Evolutionary conservation across 1,284 basidiomycete genomes (phyloP), one percentile per base, ranked within the genome.

Genomic region (Xerocomus nothofagi): DNA sequence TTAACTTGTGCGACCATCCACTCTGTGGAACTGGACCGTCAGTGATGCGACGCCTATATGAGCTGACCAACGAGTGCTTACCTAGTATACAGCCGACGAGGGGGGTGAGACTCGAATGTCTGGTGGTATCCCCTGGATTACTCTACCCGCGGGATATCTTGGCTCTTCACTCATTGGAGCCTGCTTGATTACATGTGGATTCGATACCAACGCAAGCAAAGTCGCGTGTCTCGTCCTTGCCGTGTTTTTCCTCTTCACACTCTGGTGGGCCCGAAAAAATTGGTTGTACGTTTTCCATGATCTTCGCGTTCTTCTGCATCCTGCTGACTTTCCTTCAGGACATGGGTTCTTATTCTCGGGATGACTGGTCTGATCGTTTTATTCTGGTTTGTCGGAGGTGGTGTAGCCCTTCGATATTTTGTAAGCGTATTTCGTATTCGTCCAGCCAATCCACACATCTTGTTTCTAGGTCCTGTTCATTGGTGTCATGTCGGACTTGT

Each of bases 91-190:
- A 91, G 88, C 92, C 29, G 88, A 97, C 62, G 94, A 97, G 72
- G 95, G 94, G 15, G 96, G 96, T 2, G 84, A 87, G 11, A 98
- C 96, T 1, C 76, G 82, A 26, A 98, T 98, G 94, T 84, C 91
- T 31, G 95, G 95, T 23, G 96, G 95, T 1, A 86, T 97, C 36
- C 77, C 84, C 10, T 89, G 87, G 76, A 76, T 96, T 42, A 91
- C 92, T 1, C 76, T 93, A 0, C 91, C 91, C 0, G 93, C 93
- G 2, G 93, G 93, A 31, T 98, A 98, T 68, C 84, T 98, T 27
- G 96, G 96, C 10, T 93, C 89, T 2, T 87, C 87, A 3, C 73
- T 98, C 62, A 95, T 98, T 52, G 96, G 96, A 20, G 93, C 92
- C 0, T 81, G 79, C 41, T 75, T 97, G 24, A 94, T 98, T 55